Conservation (phyloP, 1,139 yeast genomes). For the Sugiyamaella pinicola region DNA sequence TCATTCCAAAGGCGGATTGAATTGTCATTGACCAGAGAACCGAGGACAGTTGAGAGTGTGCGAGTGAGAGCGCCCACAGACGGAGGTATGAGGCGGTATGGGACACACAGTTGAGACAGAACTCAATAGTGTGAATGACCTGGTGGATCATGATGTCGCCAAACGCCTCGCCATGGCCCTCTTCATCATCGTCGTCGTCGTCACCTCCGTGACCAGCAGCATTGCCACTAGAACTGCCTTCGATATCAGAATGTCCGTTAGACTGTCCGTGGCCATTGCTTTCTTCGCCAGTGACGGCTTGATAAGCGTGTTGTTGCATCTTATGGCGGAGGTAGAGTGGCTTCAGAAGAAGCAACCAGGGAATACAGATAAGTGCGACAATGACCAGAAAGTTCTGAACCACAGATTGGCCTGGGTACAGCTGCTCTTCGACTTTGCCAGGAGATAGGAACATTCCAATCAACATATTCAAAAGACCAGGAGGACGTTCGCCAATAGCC, state of each 20-base stretch:
- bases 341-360: constrained; percentile 86
- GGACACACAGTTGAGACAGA: constrained; percentile 94
- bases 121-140: constrained; percentile 97
- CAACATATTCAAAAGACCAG: constrained; percentile 91
- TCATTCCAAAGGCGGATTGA: constrained; percentile 73
- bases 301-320: constrained; percentile 41
- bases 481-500: constrained; percentile 72
- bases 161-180: constrained; percentile 55
- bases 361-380: constrained; percentile 86
- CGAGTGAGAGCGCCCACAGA: constrained; percentile 95
- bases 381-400: constrained; percentile 75
- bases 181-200: constrained; percentile 40
- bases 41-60: constrained; percentile 92
- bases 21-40: constrained; percentile 98
- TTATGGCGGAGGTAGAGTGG: constrained; percentile 70
- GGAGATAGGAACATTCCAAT: constrained; percentile 96
- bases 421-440: constrained; percentile 78
- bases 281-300: constrained; percentile 35
- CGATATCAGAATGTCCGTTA: constrained; percentile 20
- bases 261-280: constrained; percentile 26
- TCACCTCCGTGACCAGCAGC: constrained; percentile 36
- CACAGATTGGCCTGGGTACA: constrained; percentile 80
- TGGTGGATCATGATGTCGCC: constrained; percentile 97
- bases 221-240: constrained; percentile 28
- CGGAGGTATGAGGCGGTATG: constrained; percentile 97